phyloP scores from a whole-genome alignment of 371 early-diverging fungal species.

The Mucor racemosus region DNA sequence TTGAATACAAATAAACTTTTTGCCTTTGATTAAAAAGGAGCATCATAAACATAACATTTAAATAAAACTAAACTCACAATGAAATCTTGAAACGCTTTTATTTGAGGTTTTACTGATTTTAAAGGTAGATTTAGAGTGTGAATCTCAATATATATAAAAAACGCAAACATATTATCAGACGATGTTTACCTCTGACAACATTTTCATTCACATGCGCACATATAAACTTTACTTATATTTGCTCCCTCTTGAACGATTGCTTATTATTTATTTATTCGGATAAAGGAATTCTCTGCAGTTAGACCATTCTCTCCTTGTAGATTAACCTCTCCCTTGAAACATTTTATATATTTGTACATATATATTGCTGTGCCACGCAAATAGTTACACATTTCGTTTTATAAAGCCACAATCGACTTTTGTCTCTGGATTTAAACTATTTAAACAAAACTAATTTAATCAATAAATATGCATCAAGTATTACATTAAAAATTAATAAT shows the following conservation, averaged over 20 bases:
- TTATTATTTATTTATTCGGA: too few species aligned
- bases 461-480: not conserved
- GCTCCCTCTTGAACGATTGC: too few species aligned
- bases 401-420: constrained; percentile 3
- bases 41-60: not conserved
- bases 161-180: constrained; percentile 1
- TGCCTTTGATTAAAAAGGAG: not conserved
- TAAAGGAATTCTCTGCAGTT: too few species aligned
- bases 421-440: not conserved
- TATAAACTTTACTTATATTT: too few species aligned
- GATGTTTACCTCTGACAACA: constrained; percentile 5
- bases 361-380: not conserved
- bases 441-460: too few species aligned
- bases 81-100: not conserved
- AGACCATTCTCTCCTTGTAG: too few species aligned
- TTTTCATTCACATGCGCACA: not conserved
- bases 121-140: not conserved
- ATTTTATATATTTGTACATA: too few species aligned
- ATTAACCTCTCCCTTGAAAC: too few species aligned
- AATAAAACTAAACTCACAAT: not conserved
- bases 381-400: not conserved
- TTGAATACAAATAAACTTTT: not conserved
- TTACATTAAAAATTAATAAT: not conserved
- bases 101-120: not conserved
- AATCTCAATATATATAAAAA: not conserved